Conservation (phyloP, 257 asterid genomes). For the Thymus quinquecostatus region DNA sequence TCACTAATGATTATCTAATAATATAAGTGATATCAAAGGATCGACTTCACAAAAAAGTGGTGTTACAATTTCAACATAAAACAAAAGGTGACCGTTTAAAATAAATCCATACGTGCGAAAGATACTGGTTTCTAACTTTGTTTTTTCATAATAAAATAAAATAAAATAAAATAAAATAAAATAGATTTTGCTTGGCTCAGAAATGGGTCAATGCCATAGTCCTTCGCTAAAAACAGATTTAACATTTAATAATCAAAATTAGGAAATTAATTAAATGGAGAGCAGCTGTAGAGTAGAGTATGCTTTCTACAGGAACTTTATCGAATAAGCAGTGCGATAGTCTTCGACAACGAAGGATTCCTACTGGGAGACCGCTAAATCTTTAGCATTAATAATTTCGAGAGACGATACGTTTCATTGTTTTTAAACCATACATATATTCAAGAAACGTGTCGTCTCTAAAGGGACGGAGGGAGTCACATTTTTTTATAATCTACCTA, state of each 20-base stretch:
- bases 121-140: constrained; percentile 23
- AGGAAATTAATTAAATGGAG: not conserved
- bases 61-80: constrained; percentile 2
- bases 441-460: too few relatives aligned
- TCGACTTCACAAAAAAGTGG: not conserved
- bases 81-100: not conserved
- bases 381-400: not conserved
- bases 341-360: constrained; percentile 21
- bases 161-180: not conserved
- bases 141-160: not conserved
- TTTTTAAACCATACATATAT: too few relatives aligned
- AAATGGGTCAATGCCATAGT: not conserved
- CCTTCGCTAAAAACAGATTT: too few relatives aligned
- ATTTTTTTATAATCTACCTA: not conserved
- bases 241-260: not conserved
- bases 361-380: not conserved
- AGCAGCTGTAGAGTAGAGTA: constrained; percentile 18
- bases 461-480: not conserved
- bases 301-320: not conserved
- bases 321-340: not conserved
- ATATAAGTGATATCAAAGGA: not conserved
- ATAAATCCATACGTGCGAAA: constrained; percentile 9
- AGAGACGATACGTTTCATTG: not conserved
- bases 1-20: not conserved
- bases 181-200: not conserved